Evolutionary conservation across 2,329 filamentous ascomycete species (phyloP).

Genomic region (Penicillium sp.): DNA sequence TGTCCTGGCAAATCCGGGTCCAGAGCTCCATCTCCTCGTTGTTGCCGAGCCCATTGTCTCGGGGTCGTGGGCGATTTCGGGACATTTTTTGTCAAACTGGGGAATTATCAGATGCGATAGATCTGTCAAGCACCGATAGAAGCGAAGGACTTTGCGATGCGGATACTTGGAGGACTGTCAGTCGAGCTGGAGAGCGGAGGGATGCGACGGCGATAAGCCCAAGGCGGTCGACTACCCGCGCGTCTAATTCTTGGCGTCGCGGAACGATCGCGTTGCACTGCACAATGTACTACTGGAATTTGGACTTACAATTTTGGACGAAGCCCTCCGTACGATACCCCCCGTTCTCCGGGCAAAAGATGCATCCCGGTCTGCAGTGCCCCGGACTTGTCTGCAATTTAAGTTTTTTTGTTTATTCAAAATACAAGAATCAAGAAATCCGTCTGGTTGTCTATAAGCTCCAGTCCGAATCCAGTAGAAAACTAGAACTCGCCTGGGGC

Average conservation of each 20-base stretch:
- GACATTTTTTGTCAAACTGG: slow-evolving; percentile 35
- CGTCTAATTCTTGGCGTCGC: slow-evolving; percentile 8
- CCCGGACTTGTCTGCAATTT: neutral
- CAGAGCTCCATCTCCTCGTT: slow-evolving; percentile 50
- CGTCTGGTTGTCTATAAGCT: neutral
- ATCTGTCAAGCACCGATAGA: neutral
- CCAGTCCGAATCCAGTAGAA: neutral
- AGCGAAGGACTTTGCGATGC: neutral
- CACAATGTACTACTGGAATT: too few relatives aligned
- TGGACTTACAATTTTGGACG: too few relatives aligned
- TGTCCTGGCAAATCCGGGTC: slow-evolving; percentile 46
- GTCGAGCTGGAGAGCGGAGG: slow-evolving; percentile 7
- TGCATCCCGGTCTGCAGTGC: neutral
- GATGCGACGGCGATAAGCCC: slow-evolving; percentile 9
- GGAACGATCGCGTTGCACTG: neutral
- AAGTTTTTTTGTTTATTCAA: neutral
- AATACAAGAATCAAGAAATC: neutral
- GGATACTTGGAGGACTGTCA: neutral
- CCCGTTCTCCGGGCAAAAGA: too few relatives aligned
- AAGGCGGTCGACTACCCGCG: slow-evolving; percentile 19
- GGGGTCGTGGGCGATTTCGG: slow-evolving; percentile 44
- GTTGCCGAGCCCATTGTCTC: slow-evolving; percentile 46
- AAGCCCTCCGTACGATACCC: too few relatives aligned
- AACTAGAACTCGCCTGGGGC: neutral
- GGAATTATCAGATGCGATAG: neutral